phyloP scores from a whole-genome alignment of 371 early-diverging fungal species.

The Capillidium heterosporum region DNA sequence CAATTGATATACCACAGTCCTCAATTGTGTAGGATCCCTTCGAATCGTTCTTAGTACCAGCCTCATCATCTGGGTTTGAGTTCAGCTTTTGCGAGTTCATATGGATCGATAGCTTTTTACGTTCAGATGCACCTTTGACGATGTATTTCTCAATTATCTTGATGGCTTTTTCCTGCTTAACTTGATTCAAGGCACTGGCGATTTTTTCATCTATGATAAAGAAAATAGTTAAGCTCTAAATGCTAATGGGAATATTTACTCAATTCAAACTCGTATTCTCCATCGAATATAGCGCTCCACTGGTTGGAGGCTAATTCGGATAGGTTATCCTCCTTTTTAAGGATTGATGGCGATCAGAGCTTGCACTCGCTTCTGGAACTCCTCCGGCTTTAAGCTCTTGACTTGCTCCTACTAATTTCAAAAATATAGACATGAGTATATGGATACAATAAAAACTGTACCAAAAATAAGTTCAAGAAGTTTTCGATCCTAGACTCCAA shows the following conservation, averaged over 20 bases:
- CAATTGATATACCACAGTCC: not conserved
- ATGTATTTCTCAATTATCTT: not conserved
- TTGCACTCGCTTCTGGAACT: slow-evolving; percentile 52
- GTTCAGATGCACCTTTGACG: not conserved
- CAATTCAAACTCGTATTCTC: slow-evolving; percentile 72
- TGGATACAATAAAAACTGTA: not conserved
- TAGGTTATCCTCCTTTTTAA: slow-evolving; percentile 77
- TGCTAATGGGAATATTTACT: slow-evolving; percentile 4
- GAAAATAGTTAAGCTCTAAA: slow-evolving; percentile 1
- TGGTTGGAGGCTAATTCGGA: slow-evolving; percentile 51
- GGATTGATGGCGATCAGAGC: slow-evolving; percentile 46
- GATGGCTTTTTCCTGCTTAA: not conserved
- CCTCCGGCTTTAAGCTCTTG: slow-evolving; percentile 40
- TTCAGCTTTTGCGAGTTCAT: not conserved
- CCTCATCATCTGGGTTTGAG: not conserved
- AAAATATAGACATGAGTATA: not conserved
- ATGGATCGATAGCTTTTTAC: slow-evolving; percentile 1
- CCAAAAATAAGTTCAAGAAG: slow-evolving; percentile 38
- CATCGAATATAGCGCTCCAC: slow-evolving; percentile 60
- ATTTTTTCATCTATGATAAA: not conserved
- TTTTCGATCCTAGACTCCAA: slow-evolving; percentile 61
- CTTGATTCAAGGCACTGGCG: not conserved
- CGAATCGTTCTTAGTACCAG: not conserved
- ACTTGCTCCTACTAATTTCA: slow-evolving; percentile 18
- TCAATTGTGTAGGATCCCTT: not conserved